phyloP scores from a whole-genome alignment of 345 rosid genomes.

The Lumnitzera littorea region DNA sequence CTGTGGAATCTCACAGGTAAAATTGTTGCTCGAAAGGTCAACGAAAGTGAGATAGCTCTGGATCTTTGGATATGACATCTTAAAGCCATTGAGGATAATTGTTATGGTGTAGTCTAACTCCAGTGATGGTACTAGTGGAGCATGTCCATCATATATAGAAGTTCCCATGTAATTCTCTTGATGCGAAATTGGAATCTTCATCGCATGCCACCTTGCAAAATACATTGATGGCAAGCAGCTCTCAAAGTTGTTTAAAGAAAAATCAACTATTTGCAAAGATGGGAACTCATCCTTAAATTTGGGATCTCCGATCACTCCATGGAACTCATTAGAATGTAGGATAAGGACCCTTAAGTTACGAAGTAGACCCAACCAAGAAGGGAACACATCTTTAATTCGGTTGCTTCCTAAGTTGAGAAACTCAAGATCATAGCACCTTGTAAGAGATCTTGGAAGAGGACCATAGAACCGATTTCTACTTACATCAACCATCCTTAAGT shows the following conservation, averaged over 20 bases:
- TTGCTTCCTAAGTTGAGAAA: conserved; percentile 11
- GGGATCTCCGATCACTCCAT: conserved; percentile 1
- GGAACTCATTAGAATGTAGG: conserved; percentile 6
- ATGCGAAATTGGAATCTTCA: not conserved
- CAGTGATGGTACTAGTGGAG: too few relatives aligned
- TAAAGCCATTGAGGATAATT: conserved; percentile 5
- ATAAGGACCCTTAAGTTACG: conserved; percentile 2
- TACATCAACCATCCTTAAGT: conserved; percentile 8
- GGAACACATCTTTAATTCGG: conserved; percentile 6
- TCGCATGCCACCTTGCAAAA: conserved; percentile 3
- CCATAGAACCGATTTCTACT: not conserved
- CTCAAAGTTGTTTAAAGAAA: conserved; percentile 1
- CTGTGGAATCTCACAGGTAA: not conserved
- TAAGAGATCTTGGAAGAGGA: not conserved
- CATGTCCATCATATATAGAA: too few relatives aligned
- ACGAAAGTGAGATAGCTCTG: not conserved
- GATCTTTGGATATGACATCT: conserved; percentile 5
- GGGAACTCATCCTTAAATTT: not conserved
- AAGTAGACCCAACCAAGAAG: conserved; percentile 7
- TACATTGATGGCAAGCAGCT: conserved; percentile 1
- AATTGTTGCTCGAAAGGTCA: conserved; percentile 9
- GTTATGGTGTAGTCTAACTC: not conserved
- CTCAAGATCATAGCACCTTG: not conserved
- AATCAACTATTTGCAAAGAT: conserved; percentile 4
- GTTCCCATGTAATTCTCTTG: not conserved